Percentiles rank a stretch among this genome's conserved stretches.
Conservation (phyloP, 176 grass and related monocot species). For the Themeda triandra region DNA sequence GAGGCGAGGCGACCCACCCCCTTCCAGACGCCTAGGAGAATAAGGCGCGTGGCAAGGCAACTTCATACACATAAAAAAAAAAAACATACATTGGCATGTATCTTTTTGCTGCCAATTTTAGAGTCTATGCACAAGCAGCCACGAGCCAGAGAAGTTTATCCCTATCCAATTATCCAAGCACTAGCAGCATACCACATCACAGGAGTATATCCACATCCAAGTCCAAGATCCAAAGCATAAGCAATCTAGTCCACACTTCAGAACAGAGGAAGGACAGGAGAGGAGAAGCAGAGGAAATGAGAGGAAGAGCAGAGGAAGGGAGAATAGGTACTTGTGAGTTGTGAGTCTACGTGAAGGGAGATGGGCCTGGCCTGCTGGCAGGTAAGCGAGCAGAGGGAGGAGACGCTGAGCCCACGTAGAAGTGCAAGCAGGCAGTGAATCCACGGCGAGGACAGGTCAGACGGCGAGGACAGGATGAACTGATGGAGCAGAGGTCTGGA, state of each 20-base stretch:
- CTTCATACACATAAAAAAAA: not conserved
- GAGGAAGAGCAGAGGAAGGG: not conserved
- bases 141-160: not conserved
- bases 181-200: not conserved
- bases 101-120: not conserved
- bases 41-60: too few relatives aligned
- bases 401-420: not conserved
- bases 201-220: not conserved
- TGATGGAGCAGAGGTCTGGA: not conserved
- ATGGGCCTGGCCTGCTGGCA: not conserved
- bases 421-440: not conserved
- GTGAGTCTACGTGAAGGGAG: not conserved
- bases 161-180: not conserved
- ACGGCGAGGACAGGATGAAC: not conserved
- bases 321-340: not conserved
- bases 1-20: not conserved
- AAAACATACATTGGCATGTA: not conserved
- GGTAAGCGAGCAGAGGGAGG: not conserved
- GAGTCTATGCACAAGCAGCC: not conserved
- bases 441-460: not conserved
- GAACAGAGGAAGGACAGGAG: not conserved
- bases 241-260: not conserved
- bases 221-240: not conserved
- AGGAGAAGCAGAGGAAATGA: not conserved
- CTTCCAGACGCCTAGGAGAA: too few relatives aligned